Evolutionary conservation across 2,329 filamentous ascomycete species (phyloP).

Genomic region (Colletotrichum liaoningense): DNA sequence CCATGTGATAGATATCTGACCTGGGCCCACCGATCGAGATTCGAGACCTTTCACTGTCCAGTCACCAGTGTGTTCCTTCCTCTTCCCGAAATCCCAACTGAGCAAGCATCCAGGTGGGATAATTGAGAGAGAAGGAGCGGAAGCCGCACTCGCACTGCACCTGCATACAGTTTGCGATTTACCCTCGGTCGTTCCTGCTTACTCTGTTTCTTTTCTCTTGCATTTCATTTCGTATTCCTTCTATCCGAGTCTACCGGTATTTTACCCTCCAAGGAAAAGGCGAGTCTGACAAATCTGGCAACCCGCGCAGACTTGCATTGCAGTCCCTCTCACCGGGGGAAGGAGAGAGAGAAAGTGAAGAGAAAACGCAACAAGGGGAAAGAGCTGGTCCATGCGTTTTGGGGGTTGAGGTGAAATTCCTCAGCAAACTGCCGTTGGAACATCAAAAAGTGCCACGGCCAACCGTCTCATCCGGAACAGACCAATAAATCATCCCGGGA

Average conservation of each 20-base stretch:
- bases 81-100: background rate
- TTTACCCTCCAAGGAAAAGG: too few relatives aligned
- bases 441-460: background rate
- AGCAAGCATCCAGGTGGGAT: background rate
- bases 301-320: background rate
- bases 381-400: background rate
- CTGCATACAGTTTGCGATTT: background rate
- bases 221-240: background rate
- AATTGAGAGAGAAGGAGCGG: background rate
- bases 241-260: background rate
- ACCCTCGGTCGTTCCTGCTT: background rate
- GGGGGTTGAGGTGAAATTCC: background rate
- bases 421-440: background rate
- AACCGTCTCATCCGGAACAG: background rate
- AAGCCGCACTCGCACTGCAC: background rate
- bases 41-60: background rate
- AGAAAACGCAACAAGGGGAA: background rate
- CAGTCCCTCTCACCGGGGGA: background rate
- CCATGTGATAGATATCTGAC: conserved; percentile 1
- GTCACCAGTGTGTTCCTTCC: background rate
- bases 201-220: background rate
- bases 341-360: background rate
- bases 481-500: background rate
- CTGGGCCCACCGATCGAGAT: conserved; percentile 23
- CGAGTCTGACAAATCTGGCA: background rate